Conservation (phyloP, 225 moss, liverwort and hornwort genomes). For the Lunularia cruciata region DNA sequence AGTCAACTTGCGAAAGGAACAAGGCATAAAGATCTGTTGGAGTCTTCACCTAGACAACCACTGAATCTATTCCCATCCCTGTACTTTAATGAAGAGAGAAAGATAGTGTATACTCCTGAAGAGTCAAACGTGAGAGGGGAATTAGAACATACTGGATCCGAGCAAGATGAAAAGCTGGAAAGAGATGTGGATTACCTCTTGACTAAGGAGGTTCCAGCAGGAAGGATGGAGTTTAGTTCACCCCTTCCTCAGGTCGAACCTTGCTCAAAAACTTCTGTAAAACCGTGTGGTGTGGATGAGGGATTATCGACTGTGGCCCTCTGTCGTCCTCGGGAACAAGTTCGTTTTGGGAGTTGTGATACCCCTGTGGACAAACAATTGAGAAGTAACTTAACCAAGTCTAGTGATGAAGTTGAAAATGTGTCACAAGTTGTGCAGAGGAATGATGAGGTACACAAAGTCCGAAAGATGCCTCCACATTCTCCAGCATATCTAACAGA, state of each 20-base stretch:
- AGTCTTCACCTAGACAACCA: background rate
- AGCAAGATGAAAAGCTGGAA: constrained; percentile 17
- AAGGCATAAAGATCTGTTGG: background rate
- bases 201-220: too few relatives aligned
- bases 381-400: background rate
- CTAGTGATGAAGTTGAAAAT: background rate
- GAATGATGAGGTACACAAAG: background rate
- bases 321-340: background rate
- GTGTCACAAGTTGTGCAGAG: background rate
- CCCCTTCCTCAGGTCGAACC: background rate
- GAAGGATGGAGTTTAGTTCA: background rate
- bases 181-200: background rate
- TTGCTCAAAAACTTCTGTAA: background rate
- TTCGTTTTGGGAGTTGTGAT: background rate
- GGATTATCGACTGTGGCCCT: background rate
- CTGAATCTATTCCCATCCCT: constrained; percentile 24
- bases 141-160: constrained; percentile 23
- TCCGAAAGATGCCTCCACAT: too few relatives aligned
- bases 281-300: background rate
- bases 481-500: too few relatives aligned
- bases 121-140: constrained; percentile 31
- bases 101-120: background rate
- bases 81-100: constrained; percentile 10
- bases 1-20: background rate
- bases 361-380: background rate